Conservation (phyloP, 106 monocot genomes). For the Agapanthus africanus region DNA sequence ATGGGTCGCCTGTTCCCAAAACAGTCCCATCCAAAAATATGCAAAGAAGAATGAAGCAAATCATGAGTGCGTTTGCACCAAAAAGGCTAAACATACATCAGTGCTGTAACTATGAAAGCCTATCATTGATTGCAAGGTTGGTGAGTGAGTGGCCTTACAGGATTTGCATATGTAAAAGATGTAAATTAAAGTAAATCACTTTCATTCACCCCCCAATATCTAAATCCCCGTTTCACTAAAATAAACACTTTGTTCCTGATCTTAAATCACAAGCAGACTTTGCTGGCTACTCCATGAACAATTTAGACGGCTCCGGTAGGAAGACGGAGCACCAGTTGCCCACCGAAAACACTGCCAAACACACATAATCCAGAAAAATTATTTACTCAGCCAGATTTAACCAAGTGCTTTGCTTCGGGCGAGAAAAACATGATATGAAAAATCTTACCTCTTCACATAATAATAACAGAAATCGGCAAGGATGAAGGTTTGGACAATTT, state of each 20-base stretch:
- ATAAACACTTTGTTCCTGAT: background rate
- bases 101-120: too few relatives aligned
- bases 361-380: background rate
- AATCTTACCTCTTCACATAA: slow-evolving; percentile 68
- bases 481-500: slow-evolving; percentile 84
- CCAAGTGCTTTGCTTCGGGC: background rate
- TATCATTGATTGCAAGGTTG: too few relatives aligned
- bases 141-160: too few relatives aligned
- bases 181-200: background rate
- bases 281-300: background rate
- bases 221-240: background rate
- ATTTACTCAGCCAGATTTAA: background rate
- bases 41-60: too few relatives aligned
- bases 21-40: too few relatives aligned
- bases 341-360: slow-evolving; percentile 48
- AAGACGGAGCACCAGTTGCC: slow-evolving; percentile 67
- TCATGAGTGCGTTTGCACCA: too few relatives aligned
- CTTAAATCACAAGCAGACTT: background rate
- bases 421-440: background rate
- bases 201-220: background rate
- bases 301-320: slow-evolving; percentile 54
- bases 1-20: too few relatives aligned
- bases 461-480: slow-evolving; percentile 86
- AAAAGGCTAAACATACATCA: too few relatives aligned
- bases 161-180: background rate